These are phyloP conservation scores for Gossypium schwendimanii DNA, from an alignment of 441 rosid genomes.

Conservation along the genomic window DNA sequence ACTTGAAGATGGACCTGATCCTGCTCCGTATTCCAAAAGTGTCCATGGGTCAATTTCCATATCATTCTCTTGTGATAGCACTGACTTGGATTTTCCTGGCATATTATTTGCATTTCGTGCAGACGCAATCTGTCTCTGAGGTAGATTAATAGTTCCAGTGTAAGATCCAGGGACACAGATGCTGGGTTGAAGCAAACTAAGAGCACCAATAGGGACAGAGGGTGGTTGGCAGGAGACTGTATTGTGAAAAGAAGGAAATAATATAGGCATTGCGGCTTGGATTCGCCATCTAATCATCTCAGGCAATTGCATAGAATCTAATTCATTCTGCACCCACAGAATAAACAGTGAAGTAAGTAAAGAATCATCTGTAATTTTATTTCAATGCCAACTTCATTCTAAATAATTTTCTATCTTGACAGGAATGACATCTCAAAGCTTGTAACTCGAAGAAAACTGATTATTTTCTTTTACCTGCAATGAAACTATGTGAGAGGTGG, in stretches of 20 bases:
- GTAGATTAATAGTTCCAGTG: slow-evolving; percentile 29
- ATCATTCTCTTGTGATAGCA: slow-evolving; percentile 50
- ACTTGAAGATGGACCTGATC: slow-evolving; percentile 58
- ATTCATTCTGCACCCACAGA: slow-evolving; percentile 63
- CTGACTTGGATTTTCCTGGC: slow-evolving; percentile 44
- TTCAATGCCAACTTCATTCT: neutral
- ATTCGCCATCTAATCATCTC: slow-evolving; percentile 82
- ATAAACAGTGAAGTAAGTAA: neutral
- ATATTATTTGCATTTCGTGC: slow-evolving; percentile 36
- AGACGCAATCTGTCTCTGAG: slow-evolving; percentile 36
- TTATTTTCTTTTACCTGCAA: neutral
- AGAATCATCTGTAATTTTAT: neutral
- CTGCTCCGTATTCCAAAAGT: slow-evolving; percentile 87
- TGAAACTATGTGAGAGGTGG: neutral
- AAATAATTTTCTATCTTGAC: neutral
- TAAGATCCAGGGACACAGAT: slow-evolving; percentile 28
- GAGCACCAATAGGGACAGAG: slow-evolving; percentile 49
- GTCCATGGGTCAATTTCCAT: slow-evolving; percentile 89
- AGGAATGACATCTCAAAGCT: neutral
- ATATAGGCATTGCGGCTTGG: slow-evolving; percentile 88
- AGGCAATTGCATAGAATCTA: slow-evolving; percentile 89
- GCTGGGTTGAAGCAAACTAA: slow-evolving; percentile 60
- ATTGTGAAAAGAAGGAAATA: slow-evolving; percentile 55
- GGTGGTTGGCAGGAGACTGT: slow-evolving; percentile 72
- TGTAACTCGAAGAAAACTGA: neutral